Evolutionary conservation across 306 rosid species (phyloP).

Genomic region (Oemleria cerasiformis): DNA sequence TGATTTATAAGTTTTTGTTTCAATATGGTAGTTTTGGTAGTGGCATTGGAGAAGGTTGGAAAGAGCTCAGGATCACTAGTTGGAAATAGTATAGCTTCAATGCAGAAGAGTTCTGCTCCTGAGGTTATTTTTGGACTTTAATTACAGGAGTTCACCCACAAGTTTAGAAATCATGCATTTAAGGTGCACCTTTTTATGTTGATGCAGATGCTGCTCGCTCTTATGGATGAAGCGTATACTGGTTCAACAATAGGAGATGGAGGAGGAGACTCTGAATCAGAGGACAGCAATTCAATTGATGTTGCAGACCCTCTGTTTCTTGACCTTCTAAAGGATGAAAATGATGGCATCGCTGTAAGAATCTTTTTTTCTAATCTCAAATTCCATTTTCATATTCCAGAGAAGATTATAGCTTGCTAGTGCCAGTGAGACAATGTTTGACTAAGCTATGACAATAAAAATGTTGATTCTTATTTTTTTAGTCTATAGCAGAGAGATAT

Average conservation of each 20-base stretch:
- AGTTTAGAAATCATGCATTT: slow-evolving; percentile 19
- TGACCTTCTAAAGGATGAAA: slow-evolving; percentile 94
- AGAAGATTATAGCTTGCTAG: background rate
- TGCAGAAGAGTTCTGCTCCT: slow-evolving; percentile 92
- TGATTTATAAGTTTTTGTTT: slow-evolving; percentile 23
- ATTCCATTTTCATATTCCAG: slow-evolving; percentile 4
- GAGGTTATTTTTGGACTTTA: slow-evolving; percentile 50
- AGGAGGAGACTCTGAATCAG: slow-evolving; percentile 90
- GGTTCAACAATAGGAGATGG: slow-evolving; percentile 94
- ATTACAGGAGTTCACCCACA: slow-evolving; percentile 11
- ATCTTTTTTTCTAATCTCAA: slow-evolving; percentile 16
- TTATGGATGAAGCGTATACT: slow-evolving; percentile 98
- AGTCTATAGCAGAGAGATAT: background rate
- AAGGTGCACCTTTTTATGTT: slow-evolving; percentile 18
- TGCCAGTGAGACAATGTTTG: background rate
- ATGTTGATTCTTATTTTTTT: background rate
- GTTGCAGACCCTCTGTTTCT: slow-evolving; percentile 84
- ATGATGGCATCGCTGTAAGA: slow-evolving; percentile 90
- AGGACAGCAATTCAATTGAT: slow-evolving; percentile 69
- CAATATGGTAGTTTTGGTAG: slow-evolving; percentile 62
- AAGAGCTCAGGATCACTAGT: slow-evolving; percentile 77
- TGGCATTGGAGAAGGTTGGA: slow-evolving; percentile 93
- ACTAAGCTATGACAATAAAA: background rate
- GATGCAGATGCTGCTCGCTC: slow-evolving; percentile 89
- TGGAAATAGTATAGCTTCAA: slow-evolving; percentile 87